Evolutionary conservation across 1,284 basidiomycete genomes (phyloP), one percentile per base, ranked within the genome.

Genomic region (Takashimella tepidaria): DNA sequence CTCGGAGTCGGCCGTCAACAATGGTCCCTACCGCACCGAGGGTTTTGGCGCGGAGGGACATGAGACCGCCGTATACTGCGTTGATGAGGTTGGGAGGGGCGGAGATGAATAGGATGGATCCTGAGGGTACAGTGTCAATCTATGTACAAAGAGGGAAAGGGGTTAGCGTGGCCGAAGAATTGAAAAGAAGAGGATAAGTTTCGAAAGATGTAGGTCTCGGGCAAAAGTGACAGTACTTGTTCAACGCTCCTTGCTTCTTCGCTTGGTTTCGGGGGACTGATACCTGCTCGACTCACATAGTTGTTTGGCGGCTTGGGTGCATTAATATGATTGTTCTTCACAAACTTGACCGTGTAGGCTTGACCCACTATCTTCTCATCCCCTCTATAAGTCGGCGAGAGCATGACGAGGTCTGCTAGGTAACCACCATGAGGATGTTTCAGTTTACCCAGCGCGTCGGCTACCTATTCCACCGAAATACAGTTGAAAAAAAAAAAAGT

Each of bases 371-470:
- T 66, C 49, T 66, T 68, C 31, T 59, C 62, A 21, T 62, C 62
- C 21, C 62, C 53, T 82, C 55, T 85, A 72, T 74, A 69, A 21
- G 60, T 58, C 20, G 83, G 81, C 19, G 83, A 84, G 50, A 81
- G 72, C 60, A 83, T 78, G 44, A 82, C 77, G 23, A 98, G 83
- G 70, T 93, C 91, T 1, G 91, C 85, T 31, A 97, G 79, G 66
- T 84, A 81, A 0, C 93, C 92, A 1, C 92, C 92, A 63, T 85
- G 81, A 4, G 81, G 78, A 4, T 83, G 68, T 12, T 85, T 84
- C 31, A 97, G 84, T 73, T 91, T 93, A 66, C 93, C 79, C 66
- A 97, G 82, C 1, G 91, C 90, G 73, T 97, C 93, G 1, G 92
- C 92, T 19, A 97, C 79, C 79, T 96, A 45, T n/a, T n/a, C n/a